Percentiles rank a stretch among this genome's conserved stretches.
Conservation (phyloP, 1,284 basidiomycete species). For the Taiwanofungus camphoratus region DNA sequence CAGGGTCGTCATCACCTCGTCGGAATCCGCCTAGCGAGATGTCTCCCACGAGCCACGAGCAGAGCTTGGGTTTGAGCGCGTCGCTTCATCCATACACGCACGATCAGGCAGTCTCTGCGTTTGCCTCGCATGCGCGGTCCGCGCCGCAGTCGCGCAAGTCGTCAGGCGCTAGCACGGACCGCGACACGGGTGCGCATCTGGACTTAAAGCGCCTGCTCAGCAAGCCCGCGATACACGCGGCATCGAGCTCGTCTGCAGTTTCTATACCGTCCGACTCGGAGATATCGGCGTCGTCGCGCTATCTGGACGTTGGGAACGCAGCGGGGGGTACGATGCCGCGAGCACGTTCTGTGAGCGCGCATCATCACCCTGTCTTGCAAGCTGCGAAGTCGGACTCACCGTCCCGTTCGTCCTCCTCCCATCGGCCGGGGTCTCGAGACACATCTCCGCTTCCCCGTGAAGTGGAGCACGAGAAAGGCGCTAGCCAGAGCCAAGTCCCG, state of each 20-base stretch:
- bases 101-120: too few species aligned
- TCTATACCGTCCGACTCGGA: constrained; percentile 32
- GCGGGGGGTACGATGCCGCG: background rate
- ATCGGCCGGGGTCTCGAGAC: constrained; percentile 5
- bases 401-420: background rate
- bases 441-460: constrained; percentile 5
- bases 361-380: background rate
- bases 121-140: too few species aligned
- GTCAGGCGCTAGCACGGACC: constrained; percentile 22
- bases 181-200: constrained; percentile 27
- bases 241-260: constrained; percentile 25
- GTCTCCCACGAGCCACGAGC: too few species aligned
- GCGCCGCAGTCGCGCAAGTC: constrained; percentile 24
- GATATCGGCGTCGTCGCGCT: constrained; percentile 12
- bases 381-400: background rate
- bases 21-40: too few species aligned
- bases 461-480: constrained; percentile 13
- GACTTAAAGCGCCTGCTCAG: constrained; percentile 36
- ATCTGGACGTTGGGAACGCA: background rate
- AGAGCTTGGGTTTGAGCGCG: too few species aligned
- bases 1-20: too few species aligned
- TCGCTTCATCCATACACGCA: too few species aligned
- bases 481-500: constrained; percentile 14
- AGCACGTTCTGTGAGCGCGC: background rate
- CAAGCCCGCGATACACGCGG: constrained; percentile 29